Base-by-base conservation (phyloP, 352 stramenopile genomes). In the Nothophytophthora sp. region DNA sequence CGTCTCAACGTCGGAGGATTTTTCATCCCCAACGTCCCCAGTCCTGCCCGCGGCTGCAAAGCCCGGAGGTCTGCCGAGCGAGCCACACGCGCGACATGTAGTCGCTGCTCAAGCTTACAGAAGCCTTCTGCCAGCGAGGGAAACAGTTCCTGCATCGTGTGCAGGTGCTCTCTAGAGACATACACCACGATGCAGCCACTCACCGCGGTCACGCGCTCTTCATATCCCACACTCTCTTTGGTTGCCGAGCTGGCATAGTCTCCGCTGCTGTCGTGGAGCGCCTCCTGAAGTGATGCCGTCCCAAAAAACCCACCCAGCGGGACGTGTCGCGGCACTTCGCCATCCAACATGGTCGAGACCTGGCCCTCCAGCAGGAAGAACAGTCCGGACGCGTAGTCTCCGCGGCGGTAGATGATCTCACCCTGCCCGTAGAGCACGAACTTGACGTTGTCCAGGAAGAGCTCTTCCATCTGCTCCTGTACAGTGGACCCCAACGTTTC, bases 371-470 rank as follows among this genome's bases (percentile, higher is more conserved):
- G 45, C 12, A 85, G 48, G 41, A 85, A 85, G 29, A 79, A 85
- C 0, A 85, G 24, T 2, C 74, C 74, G 15, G 55, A 41, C 0
- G 71, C 67, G 39, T 85, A 80, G 39, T 84, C 73, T 1, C 73
- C 73, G 0, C 62, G 50, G 1, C 70, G 67, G 25, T 87, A 87
- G 43, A 87, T 81, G 16, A 85, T 71, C 43, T 87, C 76, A 1
- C 67, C 64, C 32, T 87, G 76, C 1, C 76, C 76, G 34, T 81
- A 87, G 2, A 87, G 58, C 19, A 81, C 44, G 43, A 87, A 86
- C n/a, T 69, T 70, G 8, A 79, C 37, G 27, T 82, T 86, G 38
- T 83, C 69, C 5, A 86, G 43, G 16, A 85, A 64, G 29, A 83
- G 62, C 0, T 58, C 63, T 33, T 88, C 76, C 5, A 86, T 50